These are phyloP conservation scores for Ramaria rubella DNA, from an alignment of 768 basidiomycete species.

Conservation along the genomic window DNA sequence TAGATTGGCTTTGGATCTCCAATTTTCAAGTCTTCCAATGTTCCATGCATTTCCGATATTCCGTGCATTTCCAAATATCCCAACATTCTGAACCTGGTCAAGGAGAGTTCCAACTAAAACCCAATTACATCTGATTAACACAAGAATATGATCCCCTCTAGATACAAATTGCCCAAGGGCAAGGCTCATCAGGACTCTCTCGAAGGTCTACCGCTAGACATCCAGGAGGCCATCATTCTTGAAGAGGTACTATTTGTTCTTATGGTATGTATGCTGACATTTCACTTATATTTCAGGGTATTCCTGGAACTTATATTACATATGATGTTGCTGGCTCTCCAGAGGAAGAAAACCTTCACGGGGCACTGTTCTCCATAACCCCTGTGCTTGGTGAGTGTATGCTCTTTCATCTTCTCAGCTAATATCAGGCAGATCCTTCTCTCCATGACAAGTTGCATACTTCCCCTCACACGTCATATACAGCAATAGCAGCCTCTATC, in stretches of 20 bases:
- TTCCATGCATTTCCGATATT: too few species aligned
- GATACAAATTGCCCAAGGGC: slow-evolving; percentile 31
- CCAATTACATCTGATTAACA: too few species aligned
- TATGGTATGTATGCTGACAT: slow-evolving; percentile 54
- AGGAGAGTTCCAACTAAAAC: too few species aligned
- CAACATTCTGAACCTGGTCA: too few species aligned
- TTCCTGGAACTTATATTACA: slow-evolving; percentile 83
- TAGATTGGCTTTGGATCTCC: too few species aligned
- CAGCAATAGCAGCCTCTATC: slow-evolving; percentile 85
- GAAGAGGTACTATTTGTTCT: slow-evolving; percentile 93
- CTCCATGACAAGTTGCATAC: slow-evolving; percentile 79
- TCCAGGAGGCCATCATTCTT: slow-evolving; percentile 91
- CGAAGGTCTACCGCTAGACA: slow-evolving; percentile 67
- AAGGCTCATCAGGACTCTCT: slow-evolving; percentile 63
- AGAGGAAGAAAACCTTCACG: slow-evolving; percentile 51
- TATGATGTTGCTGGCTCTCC: slow-evolving; percentile 75
- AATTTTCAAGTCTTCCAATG: too few species aligned
- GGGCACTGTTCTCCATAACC: slow-evolving; percentile 72
- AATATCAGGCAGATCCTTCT: slow-evolving; percentile 60
- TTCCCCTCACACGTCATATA: slow-evolving; percentile 95
- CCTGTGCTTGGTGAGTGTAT: slow-evolving; percentile 58
- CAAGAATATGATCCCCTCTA: slow-evolving; percentile 35
- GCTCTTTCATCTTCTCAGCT: slow-evolving; percentile 9
- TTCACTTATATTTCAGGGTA: slow-evolving; percentile 51
- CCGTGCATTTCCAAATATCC: too few species aligned